Base-by-base conservation (phyloP, 805 yeast species). In the Komagataella populi region DNA sequence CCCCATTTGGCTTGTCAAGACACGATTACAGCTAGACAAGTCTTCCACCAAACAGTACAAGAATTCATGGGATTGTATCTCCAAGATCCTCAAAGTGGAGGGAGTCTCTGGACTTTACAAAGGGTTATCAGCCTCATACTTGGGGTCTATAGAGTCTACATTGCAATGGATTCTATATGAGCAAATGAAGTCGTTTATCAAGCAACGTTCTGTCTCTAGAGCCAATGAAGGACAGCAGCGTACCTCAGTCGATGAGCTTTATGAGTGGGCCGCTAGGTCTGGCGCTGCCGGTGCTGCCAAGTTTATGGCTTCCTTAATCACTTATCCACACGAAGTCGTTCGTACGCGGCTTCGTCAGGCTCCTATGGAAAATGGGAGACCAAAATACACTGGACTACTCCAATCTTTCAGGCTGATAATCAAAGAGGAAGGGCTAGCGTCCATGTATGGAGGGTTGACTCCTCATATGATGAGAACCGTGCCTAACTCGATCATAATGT, bases 241-340 rank as follows among this genome's bases (percentile, higher is more conserved):
- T 53, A 70, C 70, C 50, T 70, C 77, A 2, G 62, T 73, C 52
- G 96, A 87, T 59, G 75, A 78, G 53, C 70, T 88, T 23, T 66
- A 83, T 57, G 96, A 88, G 61, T 93, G 99, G 99, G 77, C 83
- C 55, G 96, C 96, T 2, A 80, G 97, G 58, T 88, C 97, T 0
- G 98, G 98, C 2, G 87, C 96, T 46, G 99, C 99, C 2, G 99
- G 99, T 47, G 81, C 88, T 46, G 99, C 99, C 48, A 93, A 93
- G 66, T 83, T 93, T 59, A 72, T 86, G 53, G 99, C 99, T 1
- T 87, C 96, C 18, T 74, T 93, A 52, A 77, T 90, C 48, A 91
- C 98, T 0, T 93, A 91, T 61, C 99, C 99, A 3, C 99, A 91
- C 62, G 99, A 91, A 70, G 99, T 93, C 45, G 88, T 93, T 1